Conservation (phyloP, 768 basidiomycete species). For the Boletellus sp. region DNA sequence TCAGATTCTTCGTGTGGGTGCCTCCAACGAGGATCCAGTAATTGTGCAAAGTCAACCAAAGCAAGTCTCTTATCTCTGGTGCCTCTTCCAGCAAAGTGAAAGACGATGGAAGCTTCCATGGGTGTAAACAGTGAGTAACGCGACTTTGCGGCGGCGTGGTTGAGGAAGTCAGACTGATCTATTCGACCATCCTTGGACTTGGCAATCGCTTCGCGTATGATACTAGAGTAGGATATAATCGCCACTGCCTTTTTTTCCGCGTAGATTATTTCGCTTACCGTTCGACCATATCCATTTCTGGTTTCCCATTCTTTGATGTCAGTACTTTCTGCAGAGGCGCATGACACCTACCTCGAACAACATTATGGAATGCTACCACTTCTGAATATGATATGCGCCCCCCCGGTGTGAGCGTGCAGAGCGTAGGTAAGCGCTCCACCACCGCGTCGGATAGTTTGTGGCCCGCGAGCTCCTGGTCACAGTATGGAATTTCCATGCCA, state of each 20-base stretch:
- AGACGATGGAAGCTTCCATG: conserved; percentile 97
- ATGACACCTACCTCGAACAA: conserved; percentile 67
- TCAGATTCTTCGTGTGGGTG: conserved; percentile 58
- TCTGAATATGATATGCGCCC: conserved; percentile 94
- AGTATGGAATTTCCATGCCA: background rate
- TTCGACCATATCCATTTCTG: conserved; percentile 96
- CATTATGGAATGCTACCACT: conserved; percentile 96
- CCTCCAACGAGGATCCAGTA: conserved; percentile 88
- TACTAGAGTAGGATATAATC: conserved; percentile 38
- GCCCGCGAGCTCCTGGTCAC: conserved; percentile 81
- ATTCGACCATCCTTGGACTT: conserved; percentile 95
- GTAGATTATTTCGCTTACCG: conserved; percentile 40
- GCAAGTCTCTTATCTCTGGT: conserved; percentile 66
- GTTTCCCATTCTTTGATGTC: conserved; percentile 2
- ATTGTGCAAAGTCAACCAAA: conserved; percentile 85
- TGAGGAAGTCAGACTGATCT: conserved; percentile 92
- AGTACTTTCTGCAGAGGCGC: background rate
- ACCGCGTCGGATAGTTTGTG: conserved; percentile 96
- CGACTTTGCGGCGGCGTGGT: conserved; percentile 79
- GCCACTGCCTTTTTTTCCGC: background rate
- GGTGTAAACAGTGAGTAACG: conserved; percentile 95
- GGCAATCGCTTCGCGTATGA: conserved; percentile 85
- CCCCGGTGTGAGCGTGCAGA: conserved; percentile 86
- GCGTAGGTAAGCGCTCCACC: conserved; percentile 86
- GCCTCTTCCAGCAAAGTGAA: conserved; percentile 94